phyloP scores from a whole-genome alignment of 2,329 filamentous ascomycete species.

The Cladosporium sp. region DNA sequence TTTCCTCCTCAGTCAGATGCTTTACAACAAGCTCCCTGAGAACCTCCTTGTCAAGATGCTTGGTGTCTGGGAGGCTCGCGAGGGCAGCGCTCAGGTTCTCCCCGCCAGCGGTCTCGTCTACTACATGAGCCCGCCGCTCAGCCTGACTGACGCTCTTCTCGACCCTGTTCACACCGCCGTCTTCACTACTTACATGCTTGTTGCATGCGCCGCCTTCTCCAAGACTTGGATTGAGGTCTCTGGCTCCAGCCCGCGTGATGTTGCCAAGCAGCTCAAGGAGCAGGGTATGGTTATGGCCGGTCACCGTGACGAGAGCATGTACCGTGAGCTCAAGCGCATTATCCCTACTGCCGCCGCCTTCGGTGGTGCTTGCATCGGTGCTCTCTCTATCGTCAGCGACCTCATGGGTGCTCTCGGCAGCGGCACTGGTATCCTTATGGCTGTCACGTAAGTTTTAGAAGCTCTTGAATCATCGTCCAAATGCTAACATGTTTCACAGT shows the following conservation, averaged over 20 bases:
- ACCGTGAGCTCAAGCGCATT: constrained; percentile 99
- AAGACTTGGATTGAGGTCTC: constrained; percentile 99
- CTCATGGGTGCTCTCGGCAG: constrained; percentile 88
- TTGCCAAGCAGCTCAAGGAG: constrained; percentile 99
- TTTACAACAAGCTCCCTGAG: constrained; percentile 98
- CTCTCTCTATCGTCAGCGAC: constrained; percentile 90
- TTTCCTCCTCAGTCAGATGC: constrained; percentile 98
- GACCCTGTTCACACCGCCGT: constrained; percentile 95
- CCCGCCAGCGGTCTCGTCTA: constrained; percentile 92
- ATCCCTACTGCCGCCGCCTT: constrained; percentile 98
- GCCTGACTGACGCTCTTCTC: constrained; percentile 93
- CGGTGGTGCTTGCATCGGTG: constrained; percentile 97
- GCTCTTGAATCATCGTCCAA: not conserved
- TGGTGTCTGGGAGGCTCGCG: constrained; percentile 96
- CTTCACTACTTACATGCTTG: constrained; percentile 97
- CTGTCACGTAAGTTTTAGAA: constrained; percentile 77
- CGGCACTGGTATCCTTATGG: constrained; percentile 94
- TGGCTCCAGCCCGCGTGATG: constrained; percentile 92
- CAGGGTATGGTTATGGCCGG: constrained; percentile 99
- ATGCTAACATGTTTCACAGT: constrained; percentile 46
- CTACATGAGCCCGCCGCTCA: constrained; percentile 98
- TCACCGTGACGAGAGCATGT: constrained; percentile 99
- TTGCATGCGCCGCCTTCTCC: constrained; percentile 95
- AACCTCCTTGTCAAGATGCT: constrained; percentile 97
- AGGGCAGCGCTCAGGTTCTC: constrained; percentile 91